These are phyloP conservation scores for Boletus vermiculosoides DNA, from an alignment of 768 basidiomycete species.

Conservation along the genomic window DNA sequence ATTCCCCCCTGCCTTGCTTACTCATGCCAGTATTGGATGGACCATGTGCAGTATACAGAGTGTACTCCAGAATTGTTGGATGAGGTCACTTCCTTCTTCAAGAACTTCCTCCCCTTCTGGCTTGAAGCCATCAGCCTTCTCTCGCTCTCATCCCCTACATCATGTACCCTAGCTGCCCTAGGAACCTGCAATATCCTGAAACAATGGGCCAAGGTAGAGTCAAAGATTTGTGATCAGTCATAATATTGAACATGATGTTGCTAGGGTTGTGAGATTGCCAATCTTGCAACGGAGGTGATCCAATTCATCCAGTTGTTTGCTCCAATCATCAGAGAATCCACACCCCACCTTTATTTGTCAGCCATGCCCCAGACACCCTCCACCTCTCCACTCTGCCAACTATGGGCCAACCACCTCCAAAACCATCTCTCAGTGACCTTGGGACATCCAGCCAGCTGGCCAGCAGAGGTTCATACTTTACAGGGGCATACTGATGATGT, in stretches of 20 bases:
- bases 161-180: constrained; percentile 8
- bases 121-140: constrained; percentile 36
- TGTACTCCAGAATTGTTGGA: constrained; percentile 16
- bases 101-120: constrained; percentile 36
- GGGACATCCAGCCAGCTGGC: constrained; percentile 13
- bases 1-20: constrained; percentile 36
- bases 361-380: constrained; percentile 36
- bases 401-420: constrained; percentile 22
- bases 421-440: constrained; percentile 10
- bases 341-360: constrained; percentile 41
- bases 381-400: constrained; percentile 23
- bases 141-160: constrained; percentile 3
- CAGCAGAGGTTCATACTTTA: constrained; percentile 16
- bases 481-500: constrained; percentile 16
- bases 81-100: constrained; percentile 21
- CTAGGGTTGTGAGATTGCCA: constrained; percentile 13
- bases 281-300: constrained; percentile 24
- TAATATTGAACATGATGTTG: constrained; percentile 2
- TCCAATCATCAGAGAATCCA: constrained; percentile 28
- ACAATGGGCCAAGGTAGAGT: constrained; percentile 20
- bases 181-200: constrained; percentile 7
- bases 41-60: constrained; percentile 22
- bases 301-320: constrained; percentile 34
- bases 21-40: constrained; percentile 38
- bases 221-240: background rate